These are phyloP conservation scores for Crithidia acanthocephali DNA, from an alignment of 208 protist species.

Conservation along the genomic window DNA sequence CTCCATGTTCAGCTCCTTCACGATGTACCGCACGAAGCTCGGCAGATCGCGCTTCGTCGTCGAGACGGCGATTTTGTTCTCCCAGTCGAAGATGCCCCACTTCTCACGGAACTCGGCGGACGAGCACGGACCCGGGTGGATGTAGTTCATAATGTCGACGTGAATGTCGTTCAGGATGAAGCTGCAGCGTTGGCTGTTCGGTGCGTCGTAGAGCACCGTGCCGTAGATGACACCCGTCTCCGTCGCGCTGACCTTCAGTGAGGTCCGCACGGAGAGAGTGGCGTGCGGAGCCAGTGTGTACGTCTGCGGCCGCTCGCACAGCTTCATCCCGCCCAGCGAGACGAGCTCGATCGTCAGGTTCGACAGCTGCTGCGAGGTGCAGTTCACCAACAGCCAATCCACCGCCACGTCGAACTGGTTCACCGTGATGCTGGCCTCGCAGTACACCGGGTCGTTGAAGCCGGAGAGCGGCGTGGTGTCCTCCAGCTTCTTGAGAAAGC, in stretches of 20 bases:
- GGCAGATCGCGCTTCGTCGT: constrained; percentile 81
- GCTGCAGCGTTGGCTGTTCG: constrained; percentile 83
- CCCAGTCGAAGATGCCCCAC: constrained; percentile 99
- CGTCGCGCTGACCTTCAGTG: constrained; percentile 98
- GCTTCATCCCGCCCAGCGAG: constrained; percentile 97
- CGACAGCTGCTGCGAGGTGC: constrained; percentile 93
- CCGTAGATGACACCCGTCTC: constrained; percentile 98
- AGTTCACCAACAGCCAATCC: constrained; percentile 95
- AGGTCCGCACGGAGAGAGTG: constrained; percentile 87
- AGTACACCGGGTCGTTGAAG: constrained; percentile 97
- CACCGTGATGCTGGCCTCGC: constrained; percentile 97
- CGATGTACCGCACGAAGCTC: constrained; percentile 94
- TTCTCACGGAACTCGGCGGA: constrained; percentile 95
- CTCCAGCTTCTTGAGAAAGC: constrained; percentile 78
- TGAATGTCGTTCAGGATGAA: constrained; percentile 97
- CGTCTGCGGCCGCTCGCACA: constrained; percentile 96
- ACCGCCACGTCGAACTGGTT: constrained; percentile 98
- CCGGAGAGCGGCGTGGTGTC: constrained; percentile 96
- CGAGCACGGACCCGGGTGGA: constrained; percentile 90
- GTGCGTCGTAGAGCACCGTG: constrained; percentile 97
- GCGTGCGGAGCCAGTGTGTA: constrained; percentile 93
- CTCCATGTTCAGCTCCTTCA: constrained; percentile 96
- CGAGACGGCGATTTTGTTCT: constrained; percentile 97
- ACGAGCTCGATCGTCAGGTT: constrained; percentile 97
- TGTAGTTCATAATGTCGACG: constrained; percentile 99